phyloP scores from a whole-genome alignment of 106 monocot species.

The Dioscorea zingiberensis region DNA sequence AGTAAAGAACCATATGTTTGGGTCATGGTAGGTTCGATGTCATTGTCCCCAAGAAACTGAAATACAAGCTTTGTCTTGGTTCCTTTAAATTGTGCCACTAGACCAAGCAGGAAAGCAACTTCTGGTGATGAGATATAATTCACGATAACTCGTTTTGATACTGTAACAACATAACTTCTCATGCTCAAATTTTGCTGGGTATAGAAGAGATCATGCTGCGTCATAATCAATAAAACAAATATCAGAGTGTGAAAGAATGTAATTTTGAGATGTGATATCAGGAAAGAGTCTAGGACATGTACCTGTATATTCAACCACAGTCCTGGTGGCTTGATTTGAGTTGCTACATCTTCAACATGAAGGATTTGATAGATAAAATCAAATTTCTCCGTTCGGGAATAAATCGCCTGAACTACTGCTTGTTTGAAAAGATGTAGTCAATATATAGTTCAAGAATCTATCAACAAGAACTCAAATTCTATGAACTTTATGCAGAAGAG shows the following conservation, averaged over 20 bases:
- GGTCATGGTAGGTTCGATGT: too few relatives aligned
- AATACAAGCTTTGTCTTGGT: slow-evolving; percentile 56
- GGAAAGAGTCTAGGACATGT: neutral
- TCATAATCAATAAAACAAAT: too few relatives aligned
- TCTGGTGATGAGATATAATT: slow-evolving; percentile 81
- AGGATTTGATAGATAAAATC: slow-evolving; percentile 28
- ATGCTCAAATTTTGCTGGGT: too few relatives aligned
- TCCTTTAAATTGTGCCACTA: slow-evolving; percentile 20
- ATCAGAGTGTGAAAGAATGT: neutral
- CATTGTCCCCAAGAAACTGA: too few relatives aligned
- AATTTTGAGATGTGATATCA: neutral
- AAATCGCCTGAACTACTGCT: slow-evolving; percentile 37
- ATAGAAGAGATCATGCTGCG: too few relatives aligned
- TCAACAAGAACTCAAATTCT: neutral
- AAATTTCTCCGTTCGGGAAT: too few relatives aligned
- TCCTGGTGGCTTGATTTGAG: slow-evolving; percentile 24
- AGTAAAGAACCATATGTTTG: too few relatives aligned
- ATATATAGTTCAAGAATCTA: neutral
- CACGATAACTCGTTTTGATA: too few relatives aligned
- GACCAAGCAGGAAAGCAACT: slow-evolving; percentile 45
- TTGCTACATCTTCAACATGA: slow-evolving; percentile 34
- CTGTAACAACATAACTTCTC: too few relatives aligned
- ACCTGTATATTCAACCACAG: too few relatives aligned
- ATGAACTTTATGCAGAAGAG: too few relatives aligned
- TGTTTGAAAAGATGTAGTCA: neutral